A percentile compares a stretch with the other conserved stretches of the same genome.
phyloP scores from a whole-genome alignment of 2,329 filamentous ascomycete species.

The Mariannaea elegans region DNA sequence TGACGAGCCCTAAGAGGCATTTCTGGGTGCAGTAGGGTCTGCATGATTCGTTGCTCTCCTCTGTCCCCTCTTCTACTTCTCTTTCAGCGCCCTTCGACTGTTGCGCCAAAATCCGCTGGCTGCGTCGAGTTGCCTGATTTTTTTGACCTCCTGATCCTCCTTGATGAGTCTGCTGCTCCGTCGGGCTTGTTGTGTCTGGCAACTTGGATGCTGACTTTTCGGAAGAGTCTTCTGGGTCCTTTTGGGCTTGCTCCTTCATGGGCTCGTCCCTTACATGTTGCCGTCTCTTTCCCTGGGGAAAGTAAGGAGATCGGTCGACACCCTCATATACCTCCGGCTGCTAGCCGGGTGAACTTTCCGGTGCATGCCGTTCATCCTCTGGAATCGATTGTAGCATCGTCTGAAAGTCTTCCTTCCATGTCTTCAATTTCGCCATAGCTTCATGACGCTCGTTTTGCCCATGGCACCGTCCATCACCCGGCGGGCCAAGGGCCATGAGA shows the following conservation, averaged over 20 bases:
- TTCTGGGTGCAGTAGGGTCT: constrained; percentile 5
- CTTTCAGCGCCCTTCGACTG: not conserved
- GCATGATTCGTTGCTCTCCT: not conserved
- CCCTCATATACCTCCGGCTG: constrained; percentile 17
- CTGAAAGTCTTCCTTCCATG: constrained; percentile 6
- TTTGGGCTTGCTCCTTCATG: not conserved
- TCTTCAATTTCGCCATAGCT: constrained; percentile 4
- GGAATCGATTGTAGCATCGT: constrained; percentile 4
- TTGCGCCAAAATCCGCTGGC: not conserved
- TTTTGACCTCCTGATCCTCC: not conserved
- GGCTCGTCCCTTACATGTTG: constrained; percentile 15
- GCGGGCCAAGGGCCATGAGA: constrained; percentile 15
- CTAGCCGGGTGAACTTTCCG: not conserved
- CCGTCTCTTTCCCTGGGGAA: constrained; percentile 40
- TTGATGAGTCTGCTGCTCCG: not conserved
- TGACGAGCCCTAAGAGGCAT: constrained; percentile 4
- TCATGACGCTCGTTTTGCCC: constrained; percentile 14
- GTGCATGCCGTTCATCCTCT: not conserved
- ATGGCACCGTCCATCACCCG: not conserved
- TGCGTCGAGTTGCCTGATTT: constrained; percentile 3
- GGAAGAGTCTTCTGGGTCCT: not conserved
- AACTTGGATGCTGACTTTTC: not conserved
- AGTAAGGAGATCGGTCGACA: constrained; percentile 23
- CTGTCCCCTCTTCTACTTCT: not conserved
- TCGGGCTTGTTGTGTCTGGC: not conserved